phyloP scores from a whole-genome alignment of 257 asterid genomes.

The Haberlea rhodopensis region DNA sequence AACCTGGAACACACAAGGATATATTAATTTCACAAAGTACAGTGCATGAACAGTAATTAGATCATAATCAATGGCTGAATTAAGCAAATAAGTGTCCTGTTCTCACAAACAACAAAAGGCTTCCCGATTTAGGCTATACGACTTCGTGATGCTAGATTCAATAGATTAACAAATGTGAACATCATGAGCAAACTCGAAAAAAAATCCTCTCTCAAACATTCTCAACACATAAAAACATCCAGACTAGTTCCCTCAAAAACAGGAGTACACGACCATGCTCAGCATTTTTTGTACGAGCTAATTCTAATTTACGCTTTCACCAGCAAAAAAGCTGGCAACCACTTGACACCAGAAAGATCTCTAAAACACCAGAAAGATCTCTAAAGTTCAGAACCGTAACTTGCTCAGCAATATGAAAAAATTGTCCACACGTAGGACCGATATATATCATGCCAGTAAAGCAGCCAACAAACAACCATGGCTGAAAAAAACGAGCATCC shows the following conservation, averaged over 20 bases:
- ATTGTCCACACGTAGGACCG: constrained; percentile 15
- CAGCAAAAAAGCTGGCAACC: neutral
- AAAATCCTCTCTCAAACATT: neutral
- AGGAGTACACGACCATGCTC: constrained; percentile 11
- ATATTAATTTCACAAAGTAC: constrained; percentile 1
- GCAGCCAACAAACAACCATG: neutral
- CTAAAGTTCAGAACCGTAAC: neutral
- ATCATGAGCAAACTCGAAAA: neutral
- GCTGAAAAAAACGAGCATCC: constrained; percentile 13
- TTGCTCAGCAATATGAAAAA: constrained; percentile 6
- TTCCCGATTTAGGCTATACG: neutral
- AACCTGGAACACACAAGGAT: neutral
- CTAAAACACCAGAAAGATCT: neutral
- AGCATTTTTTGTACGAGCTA: neutral
- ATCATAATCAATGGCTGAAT: neutral
- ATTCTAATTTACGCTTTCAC: neutral
- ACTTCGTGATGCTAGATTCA: constrained; percentile 3
- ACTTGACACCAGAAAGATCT: neutral
- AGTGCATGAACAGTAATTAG: neutral
- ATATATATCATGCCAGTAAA: constrained; percentile 17
- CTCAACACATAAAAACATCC: neutral
- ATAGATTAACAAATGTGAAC: neutral
- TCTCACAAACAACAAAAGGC: constrained; percentile 4
- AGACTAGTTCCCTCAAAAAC: constrained; percentile 6
- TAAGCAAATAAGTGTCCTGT: neutral